A percentile compares a stretch with the other conserved stretches of the same genome.
Conservation (phyloP, 257 asterid genomes). For the Gentiana straminea region DNA sequence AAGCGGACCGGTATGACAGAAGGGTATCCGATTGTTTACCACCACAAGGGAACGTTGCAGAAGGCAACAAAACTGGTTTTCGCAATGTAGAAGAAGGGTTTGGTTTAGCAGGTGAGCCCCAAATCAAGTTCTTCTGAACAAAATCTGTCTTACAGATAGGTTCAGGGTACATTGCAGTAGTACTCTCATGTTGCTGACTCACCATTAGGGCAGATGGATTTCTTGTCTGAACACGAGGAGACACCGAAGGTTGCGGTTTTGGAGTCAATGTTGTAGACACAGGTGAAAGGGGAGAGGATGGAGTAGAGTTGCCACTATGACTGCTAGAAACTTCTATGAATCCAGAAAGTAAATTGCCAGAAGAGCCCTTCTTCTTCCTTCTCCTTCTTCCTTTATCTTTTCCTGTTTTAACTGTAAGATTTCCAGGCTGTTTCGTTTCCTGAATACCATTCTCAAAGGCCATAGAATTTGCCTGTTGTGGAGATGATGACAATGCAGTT, state of each 20-base stretch:
- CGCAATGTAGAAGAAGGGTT: slow-evolving; percentile 25
- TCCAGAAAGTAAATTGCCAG: slow-evolving; percentile 25
- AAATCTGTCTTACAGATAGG: slow-evolving; percentile 16
- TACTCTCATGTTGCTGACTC: slow-evolving; percentile 15
- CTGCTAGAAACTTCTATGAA: slow-evolving; percentile 73
- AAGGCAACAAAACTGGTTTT: slow-evolving; percentile 45
- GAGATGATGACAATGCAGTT: slow-evolving; percentile 1
- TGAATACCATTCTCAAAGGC: slow-evolving; percentile 24
- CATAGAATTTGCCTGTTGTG: slow-evolving; percentile 10
- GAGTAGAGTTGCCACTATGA: slow-evolving; percentile 85
- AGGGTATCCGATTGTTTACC: slow-evolving; percentile 21
- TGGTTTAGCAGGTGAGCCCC: slow-evolving; percentile 18
- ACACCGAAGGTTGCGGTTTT: slow-evolving; percentile 26
- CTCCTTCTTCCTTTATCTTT: slow-evolving; percentile 63
- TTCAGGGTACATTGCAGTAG: slow-evolving; percentile 12
- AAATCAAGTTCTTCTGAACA: slow-evolving; percentile 13
- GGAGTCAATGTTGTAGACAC: slow-evolving; percentile 31
- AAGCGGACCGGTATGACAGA: slow-evolving; percentile 28
- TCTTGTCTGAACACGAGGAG: slow-evolving; percentile 26
- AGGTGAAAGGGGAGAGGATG: slow-evolving; percentile 79
- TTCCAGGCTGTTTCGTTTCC: slow-evolving; percentile 27
- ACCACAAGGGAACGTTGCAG: slow-evolving; percentile 49
- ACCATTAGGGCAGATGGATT: slow-evolving; percentile 19
- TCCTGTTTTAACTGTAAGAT: slow-evolving; percentile 45
- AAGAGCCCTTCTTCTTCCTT: slow-evolving; percentile 53